Evolutionary conservation across 2,329 filamentous ascomycete species (phyloP), one percentile per base, ranked within the genome.

Genomic region (Fusarium duplospermum): DNA sequence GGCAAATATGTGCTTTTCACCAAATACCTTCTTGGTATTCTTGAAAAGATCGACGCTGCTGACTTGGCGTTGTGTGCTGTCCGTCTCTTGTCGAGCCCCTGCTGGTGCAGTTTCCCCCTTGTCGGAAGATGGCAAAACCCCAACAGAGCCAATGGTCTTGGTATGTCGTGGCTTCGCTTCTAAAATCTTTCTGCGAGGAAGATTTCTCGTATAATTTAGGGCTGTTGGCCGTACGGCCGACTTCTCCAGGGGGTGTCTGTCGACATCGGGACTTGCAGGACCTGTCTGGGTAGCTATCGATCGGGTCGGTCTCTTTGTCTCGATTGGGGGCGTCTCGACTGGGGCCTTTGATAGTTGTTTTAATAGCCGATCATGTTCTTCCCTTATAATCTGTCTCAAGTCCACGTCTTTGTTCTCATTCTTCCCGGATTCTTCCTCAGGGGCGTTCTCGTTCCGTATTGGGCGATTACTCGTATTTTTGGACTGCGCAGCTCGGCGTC

Each of bases 291-390:
- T 52, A 29, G 16, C 60, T 8, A 29, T 52, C 22, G 31, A 62
- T 35, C 60, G 42, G 9, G 42, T 52, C 7, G 22, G 11, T 18
- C 22, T 50, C 60, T 27, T 62, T 27, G 14, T 52, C 45, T 38
- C 38, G 16, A 8, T 22, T 6, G 13, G 6, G 14, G 13, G 27
- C 36, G 29, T 31, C 29, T 36, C 38, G 10, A 11, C 31, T 8
- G 13, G 6, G 14, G 8, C 40, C 18, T 42, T n/a, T 40, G 10
- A 47, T 7, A 62, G 27, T 24, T 47, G 22, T 4, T 47, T n/a
- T 5, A 70, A 29, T 10, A 70, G 33, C 18, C 66, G 54, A 14
- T 67, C 67, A 22, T 67, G 59, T 31, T 64, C 59, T 14, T 67
- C 67, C 8, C 63, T 61, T 16, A 70, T 54, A 5, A 70, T 11